Percentiles rank a stretch among this genome's conserved stretches.
Conservation (phyloP, 345 rosid species). For the Passiflora organensis region DNA sequence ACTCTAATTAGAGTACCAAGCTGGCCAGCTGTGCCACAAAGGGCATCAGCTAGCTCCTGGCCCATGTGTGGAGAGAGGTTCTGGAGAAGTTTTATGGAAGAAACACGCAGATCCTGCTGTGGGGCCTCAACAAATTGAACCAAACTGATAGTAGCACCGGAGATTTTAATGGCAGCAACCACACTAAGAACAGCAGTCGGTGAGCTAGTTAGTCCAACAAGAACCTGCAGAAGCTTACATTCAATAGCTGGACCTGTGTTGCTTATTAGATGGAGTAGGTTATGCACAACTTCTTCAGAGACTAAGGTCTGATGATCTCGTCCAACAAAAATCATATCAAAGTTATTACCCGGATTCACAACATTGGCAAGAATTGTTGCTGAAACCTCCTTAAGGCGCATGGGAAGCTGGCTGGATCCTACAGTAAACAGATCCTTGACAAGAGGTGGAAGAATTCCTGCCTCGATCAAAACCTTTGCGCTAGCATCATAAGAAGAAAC, state of each 20-base stretch:
- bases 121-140: slow-evolving; percentile 93
- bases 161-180: slow-evolving; percentile 80
- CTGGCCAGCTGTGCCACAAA: slow-evolving; percentile 80
- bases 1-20: slow-evolving; percentile 63
- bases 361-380: slow-evolving; percentile 92
- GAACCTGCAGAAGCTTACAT: slow-evolving; percentile 90
- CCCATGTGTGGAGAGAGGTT: slow-evolving; percentile 81
- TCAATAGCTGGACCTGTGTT: slow-evolving; percentile 96
- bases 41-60: slow-evolving; percentile 70
- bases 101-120: slow-evolving; percentile 68
- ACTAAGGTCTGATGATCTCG: slow-evolving; percentile 71
- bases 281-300: slow-evolving; percentile 72
- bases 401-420: slow-evolving; percentile 66
- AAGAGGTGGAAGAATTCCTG: slow-evolving; percentile 89
- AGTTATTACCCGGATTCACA: slow-evolving; percentile 69
- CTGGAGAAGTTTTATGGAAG: slow-evolving; percentile 78
- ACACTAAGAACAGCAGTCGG: slow-evolving; percentile 58
- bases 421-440: slow-evolving; percentile 73
- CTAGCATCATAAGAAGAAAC: slow-evolving; percentile 76
- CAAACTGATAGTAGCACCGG: slow-evolving; percentile 88
- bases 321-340: slow-evolving; percentile 64
- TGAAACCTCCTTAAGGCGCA: slow-evolving; percentile 80
- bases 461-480: slow-evolving; percentile 65
- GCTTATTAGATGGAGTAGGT: slow-evolving; percentile 78
- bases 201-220: slow-evolving; percentile 82